Evolutionary conservation across 176 grass and related monocot species (phyloP), one percentile per base, ranked within the genome.

Genomic region (Phoenix dactylifera): DNA sequence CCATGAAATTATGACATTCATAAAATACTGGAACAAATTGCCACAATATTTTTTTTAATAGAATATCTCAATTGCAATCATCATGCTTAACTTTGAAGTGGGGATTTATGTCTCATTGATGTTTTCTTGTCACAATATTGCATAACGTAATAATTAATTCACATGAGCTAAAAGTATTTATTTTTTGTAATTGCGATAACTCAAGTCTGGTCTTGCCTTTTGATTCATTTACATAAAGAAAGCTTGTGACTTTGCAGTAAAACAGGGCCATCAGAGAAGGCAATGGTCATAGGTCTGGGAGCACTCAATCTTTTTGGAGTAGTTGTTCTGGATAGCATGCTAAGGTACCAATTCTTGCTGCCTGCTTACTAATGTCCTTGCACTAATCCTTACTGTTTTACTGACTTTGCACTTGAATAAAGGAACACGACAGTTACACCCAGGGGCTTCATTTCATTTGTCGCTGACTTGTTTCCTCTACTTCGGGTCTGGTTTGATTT

Each of bases 221-320:
- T 24, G 69, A n/a, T 17, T 30, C 39, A 15, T 49, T 53, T 69
- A 67, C 30, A n/a, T 77, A 26, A 63, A 24, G 7, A 3, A 29
- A 66, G 24, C 17, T 61, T 18, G 61, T 85, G 7, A 62, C 79
- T 77, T 73, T 85, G 64, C 84, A 98, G 93, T 71, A 88, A 98
- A 83, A 60, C 75, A 68, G 85, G 64, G 82, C 79, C 76, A 68
- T 67, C 81, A 25, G 81, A 92, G 72, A 90, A 61, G 80, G 93
- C 84, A 76, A 71, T 98, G 93, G 93, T 91, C 75, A 79, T 80
- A 74, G 93, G 73, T 73, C 85, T 98, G 78, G 93, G 93, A 74
- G 84, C 84, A 78, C 70, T 98, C 52, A 98, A 98, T 77, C 73
- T 98, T 73, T 98, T 98, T 44, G 93, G 93, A 64, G 84, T 98